Percentiles rank a stretch among this genome's conserved stretches.
These are phyloP conservation scores for Polytrichum formosum DNA, from an alignment of 225 moss, liverwort and hornwort genomes.

Conservation along the genomic window DNA sequence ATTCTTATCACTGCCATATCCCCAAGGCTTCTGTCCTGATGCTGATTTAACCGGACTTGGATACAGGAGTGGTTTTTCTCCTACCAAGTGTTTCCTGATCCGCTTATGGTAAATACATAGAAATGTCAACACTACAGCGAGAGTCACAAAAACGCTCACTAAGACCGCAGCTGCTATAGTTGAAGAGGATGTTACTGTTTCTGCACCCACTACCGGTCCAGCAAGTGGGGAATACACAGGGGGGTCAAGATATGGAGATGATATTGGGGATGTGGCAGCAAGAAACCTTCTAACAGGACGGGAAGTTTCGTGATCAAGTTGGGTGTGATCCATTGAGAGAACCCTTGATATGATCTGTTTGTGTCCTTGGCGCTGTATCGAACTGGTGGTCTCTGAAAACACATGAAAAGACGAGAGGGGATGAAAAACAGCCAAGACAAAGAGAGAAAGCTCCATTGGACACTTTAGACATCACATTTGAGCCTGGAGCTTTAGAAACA, in stretches of 20 bases:
- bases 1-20: constrained; percentile 6
- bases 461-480: too few relatives aligned
- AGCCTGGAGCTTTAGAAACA: too few relatives aligned
- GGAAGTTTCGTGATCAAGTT: neutral
- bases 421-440: neutral
- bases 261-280: neutral
- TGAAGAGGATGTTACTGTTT: constrained; percentile 4
- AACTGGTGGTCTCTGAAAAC: neutral
- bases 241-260: neutral
- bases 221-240: constrained; percentile 1
- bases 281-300: constrained; percentile 4
- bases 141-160: constrained; percentile 23
- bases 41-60: constrained; percentile 17
- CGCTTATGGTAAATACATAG: constrained; percentile 22
- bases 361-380: constrained; percentile 1
- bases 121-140: constrained; percentile 17
- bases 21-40: constrained; percentile 14
- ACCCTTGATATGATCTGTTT: neutral
- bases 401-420: neutral
- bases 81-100: constrained; percentile 13
- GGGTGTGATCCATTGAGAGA: neutral
- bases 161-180: constrained; percentile 22
- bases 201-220: constrained; percentile 6
- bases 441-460: too few relatives aligned
- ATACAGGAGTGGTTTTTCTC: constrained; percentile 33